Percentiles rank a stretch among this genome's conserved stretches.
Evolutionary conservation across 768 basidiomycete genomes (phyloP).

Genomic region (Agrocybe praecox): DNA sequence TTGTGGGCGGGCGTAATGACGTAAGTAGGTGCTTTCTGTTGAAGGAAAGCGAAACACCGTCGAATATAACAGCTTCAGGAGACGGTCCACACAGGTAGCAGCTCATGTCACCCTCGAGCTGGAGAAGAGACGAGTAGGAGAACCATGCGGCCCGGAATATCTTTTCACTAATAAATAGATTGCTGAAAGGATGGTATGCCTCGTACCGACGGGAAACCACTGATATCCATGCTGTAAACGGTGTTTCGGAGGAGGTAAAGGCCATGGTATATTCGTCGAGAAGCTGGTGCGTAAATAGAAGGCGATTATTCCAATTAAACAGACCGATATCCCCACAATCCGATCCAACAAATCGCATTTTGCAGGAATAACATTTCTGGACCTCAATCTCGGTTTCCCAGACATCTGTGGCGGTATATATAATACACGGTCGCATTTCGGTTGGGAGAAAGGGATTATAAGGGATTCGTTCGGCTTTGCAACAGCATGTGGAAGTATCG

Average conservation of each 20-base stretch:
- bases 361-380: constrained; percentile 19
- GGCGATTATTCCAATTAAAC: constrained; percentile 29
- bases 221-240: constrained; percentile 22
- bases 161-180: background rate
- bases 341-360: constrained; percentile 21
- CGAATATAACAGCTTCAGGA: too few species aligned
- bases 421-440: background rate
- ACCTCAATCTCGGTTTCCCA: constrained; percentile 4
- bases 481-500: background rate
- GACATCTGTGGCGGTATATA: background rate
- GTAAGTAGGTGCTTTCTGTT: too few species aligned
- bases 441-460: background rate
- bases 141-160: background rate
- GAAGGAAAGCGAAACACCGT: too few species aligned
- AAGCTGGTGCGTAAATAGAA: constrained; percentile 24
- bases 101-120: background rate
- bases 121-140: background rate
- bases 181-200: background rate
- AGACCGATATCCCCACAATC: constrained; percentile 23
- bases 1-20: too few species aligned
- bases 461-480: background rate
- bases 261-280: constrained; percentile 27
- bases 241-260: constrained; percentile 27
- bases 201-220: constrained; percentile 15
- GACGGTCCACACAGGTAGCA: too few species aligned